These are phyloP conservation scores for Boechera stricta DNA, from an alignment of 345 rosid species.

Conservation along the genomic window DNA sequence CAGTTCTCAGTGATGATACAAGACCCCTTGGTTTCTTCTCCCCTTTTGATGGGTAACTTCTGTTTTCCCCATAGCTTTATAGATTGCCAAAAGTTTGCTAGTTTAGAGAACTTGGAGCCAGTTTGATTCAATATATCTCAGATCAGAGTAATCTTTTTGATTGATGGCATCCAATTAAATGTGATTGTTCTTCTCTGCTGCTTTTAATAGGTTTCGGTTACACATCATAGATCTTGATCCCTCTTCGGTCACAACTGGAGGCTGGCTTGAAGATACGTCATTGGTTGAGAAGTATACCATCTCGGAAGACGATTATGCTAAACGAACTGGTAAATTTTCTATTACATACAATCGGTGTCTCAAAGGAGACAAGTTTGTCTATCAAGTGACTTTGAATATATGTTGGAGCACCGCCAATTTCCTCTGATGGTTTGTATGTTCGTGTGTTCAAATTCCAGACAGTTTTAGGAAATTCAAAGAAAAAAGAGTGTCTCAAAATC, in stretches of 20 bases:
- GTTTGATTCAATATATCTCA: not conserved
- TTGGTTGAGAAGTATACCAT: constrained; percentile 81
- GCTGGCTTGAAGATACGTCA: constrained; percentile 96
- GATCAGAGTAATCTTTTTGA: constrained; percentile 12
- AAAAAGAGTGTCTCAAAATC: constrained; percentile 66
- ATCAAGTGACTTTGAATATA: constrained; percentile 10
- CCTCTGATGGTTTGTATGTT: constrained; percentile 15
- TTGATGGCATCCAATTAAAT: constrained; percentile 10
- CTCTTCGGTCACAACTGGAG: constrained; percentile 86
- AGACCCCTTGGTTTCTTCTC: constrained; percentile 80
- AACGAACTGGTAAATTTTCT: constrained; percentile 57
- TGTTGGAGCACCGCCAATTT: not conserved
- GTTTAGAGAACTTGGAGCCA: constrained; percentile 17
- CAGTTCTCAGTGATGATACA: constrained; percentile 57
- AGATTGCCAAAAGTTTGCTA: constrained; percentile 12
- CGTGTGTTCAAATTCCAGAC: constrained; percentile 50
- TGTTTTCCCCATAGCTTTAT: not conserved
- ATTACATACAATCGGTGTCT: not conserved
- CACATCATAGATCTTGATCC: constrained; percentile 88
- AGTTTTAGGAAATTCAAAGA: constrained; percentile 88
- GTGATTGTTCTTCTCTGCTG: constrained; percentile 19
- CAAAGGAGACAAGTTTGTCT: not conserved
- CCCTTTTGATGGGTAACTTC: constrained; percentile 73
- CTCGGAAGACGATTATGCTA: constrained; percentile 81
- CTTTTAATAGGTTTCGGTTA: constrained; percentile 64